These are phyloP conservation scores for Globisporangium ultimum DNA, from an alignment of 352 stramenopile species.

Conservation along the genomic window DNA sequence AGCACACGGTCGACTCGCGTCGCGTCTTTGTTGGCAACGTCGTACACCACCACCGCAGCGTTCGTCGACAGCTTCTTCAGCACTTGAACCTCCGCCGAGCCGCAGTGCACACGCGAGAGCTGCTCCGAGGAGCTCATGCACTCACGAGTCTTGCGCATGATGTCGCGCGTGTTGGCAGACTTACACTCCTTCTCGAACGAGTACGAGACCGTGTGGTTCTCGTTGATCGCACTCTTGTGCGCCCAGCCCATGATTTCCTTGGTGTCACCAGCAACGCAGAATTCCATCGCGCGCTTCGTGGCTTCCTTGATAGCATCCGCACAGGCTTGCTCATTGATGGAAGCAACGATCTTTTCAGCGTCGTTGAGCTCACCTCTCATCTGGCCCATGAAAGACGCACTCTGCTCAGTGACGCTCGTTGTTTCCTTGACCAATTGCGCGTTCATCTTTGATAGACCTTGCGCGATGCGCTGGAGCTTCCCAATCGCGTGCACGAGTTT, in stretches of 20 bases:
- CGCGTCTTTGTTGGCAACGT: conserved; percentile 7
- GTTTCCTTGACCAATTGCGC: conserved; percentile 31
- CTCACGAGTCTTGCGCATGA: conserved; percentile 4
- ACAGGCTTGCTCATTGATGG: conserved; percentile 7
- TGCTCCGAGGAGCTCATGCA: conserved; percentile 6
- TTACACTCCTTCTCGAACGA: conserved; percentile 21
- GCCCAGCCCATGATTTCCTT: conserved; percentile 4
- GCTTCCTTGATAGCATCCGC: conserved; percentile 4
- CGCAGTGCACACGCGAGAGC: conserved; percentile 1
- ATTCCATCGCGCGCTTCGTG: conserved; percentile 1
- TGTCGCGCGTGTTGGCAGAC: neutral
- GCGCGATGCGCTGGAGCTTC: conserved; percentile 47
- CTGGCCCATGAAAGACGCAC: neutral
- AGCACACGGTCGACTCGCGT: conserved; percentile 12
- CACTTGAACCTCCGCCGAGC: neutral
- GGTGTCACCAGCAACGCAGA: conserved; percentile 2
- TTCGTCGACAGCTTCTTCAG: conserved; percentile 9
- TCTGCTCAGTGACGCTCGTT: conserved; percentile 17
- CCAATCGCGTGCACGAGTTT: conserved; percentile 51
- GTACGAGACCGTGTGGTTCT: neutral
- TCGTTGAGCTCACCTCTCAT: conserved; percentile 4
- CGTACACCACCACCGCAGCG: conserved; percentile 9
- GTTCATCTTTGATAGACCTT: conserved; percentile 42
- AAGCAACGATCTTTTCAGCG: conserved; percentile 9
- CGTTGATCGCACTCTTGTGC: conserved; percentile 4